phyloP scores from a whole-genome alignment of 2,329 filamentous ascomycete species.

The Fusarium mangiferae region DNA sequence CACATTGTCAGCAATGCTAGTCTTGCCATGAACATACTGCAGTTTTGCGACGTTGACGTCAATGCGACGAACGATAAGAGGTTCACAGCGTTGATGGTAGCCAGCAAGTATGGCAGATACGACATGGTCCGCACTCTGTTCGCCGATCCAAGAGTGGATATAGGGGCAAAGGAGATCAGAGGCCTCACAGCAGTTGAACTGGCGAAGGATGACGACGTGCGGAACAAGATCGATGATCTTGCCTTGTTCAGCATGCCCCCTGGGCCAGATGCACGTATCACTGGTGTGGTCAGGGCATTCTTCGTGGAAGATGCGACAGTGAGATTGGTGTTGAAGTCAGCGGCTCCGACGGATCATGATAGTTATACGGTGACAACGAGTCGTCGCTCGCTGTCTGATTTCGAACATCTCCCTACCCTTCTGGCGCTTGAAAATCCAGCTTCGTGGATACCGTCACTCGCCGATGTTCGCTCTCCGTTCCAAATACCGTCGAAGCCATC shows the following conservation, averaged over 20 bases:
- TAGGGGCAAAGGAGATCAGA: conserved; percentile 83
- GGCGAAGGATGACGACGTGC: conserved; percentile 96
- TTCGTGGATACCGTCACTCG: conserved; percentile 88
- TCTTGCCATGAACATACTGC: conserved; percentile 78
- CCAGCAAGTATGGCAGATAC: conserved; percentile 95
- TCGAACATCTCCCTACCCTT: conserved; percentile 87
- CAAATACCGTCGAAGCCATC: conserved; percentile 94
- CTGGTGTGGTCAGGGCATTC: conserved; percentile 92
- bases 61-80: conserved; percentile 95
- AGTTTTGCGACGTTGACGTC: conserved; percentile 91
- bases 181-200: conserved; percentile 95
- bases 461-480: conserved; percentile 84
- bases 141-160: conserved; percentile 85
- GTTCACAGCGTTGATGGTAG: conserved; percentile 97
- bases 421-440: conserved; percentile 90
- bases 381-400: conserved; percentile 85
- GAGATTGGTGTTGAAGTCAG: conserved; percentile 92
- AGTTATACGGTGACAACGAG: conserved; percentile 96
- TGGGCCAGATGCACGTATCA: conserved; percentile 81
- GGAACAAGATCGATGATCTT: conserved; percentile 95
- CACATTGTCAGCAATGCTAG: conserved; percentile 92
- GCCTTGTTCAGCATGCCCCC: conserved; percentile 81
- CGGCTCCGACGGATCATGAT: conserved; percentile 81
- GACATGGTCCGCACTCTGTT: conserved; percentile 93
- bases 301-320: conserved; percentile 97